Conservation (phyloP, 2,329 filamentous ascomycete species). For the Beauveria sp. region DNA sequence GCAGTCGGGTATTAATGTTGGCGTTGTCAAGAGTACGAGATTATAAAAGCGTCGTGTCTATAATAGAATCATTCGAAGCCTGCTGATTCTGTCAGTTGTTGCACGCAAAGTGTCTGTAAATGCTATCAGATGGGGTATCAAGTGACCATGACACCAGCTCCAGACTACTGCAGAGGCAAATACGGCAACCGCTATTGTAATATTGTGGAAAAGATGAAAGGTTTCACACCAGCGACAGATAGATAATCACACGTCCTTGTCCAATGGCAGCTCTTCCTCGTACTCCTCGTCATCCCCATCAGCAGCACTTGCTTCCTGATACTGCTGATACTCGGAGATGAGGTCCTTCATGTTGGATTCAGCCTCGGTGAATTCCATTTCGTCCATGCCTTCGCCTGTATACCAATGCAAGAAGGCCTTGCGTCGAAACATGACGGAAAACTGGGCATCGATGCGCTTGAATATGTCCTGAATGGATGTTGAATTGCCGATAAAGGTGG, state of each 20-base stretch:
- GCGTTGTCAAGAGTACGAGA: slow-evolving; percentile 88
- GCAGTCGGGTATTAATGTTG: slow-evolving; percentile 89
- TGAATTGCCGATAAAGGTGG: slow-evolving; percentile 98
- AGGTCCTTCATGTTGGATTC: slow-evolving; percentile 99
- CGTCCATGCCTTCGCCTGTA: slow-evolving; percentile 99
- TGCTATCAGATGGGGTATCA: background rate
- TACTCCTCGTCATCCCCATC: slow-evolving; percentile 90
- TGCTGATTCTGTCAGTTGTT: background rate
- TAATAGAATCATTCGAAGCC: background rate
- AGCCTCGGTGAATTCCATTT: slow-evolving; percentile 99
- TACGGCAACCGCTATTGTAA: too few species aligned
- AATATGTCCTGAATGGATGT: slow-evolving; percentile 99
- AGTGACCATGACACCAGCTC: too few species aligned
- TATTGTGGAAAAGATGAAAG: too few species aligned
- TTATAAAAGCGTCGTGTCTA: slow-evolving; percentile 43
- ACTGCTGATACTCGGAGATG: slow-evolving; percentile 99
- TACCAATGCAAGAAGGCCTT: slow-evolving; percentile 99
- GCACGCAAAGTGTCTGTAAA: background rate
- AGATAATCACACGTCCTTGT: background rate
- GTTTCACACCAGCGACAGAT: background rate
- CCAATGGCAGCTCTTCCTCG: slow-evolving; percentile 59
- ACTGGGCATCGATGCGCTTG: slow-evolving; percentile 99
- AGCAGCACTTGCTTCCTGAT: slow-evolving; percentile 96
- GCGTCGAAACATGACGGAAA: slow-evolving; percentile 99
- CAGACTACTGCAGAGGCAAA: too few species aligned